phyloP scores from a whole-genome alignment of 2,329 filamentous ascomycete genomes.

The Paramyrothecium roridum region DNA sequence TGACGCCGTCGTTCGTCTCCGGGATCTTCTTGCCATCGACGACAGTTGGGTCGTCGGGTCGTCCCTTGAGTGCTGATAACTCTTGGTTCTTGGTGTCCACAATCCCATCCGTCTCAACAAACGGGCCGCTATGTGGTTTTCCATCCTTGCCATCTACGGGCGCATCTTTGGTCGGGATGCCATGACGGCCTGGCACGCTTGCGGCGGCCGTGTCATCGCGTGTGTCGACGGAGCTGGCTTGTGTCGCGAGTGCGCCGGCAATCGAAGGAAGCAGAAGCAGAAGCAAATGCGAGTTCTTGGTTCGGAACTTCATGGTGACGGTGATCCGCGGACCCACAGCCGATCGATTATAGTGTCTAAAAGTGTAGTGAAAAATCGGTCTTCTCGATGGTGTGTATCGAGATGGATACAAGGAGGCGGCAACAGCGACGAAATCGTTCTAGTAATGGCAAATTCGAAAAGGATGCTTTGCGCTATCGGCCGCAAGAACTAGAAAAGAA shows the following conservation, averaged over 20 bases:
- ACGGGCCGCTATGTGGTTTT: constrained; percentile 86
- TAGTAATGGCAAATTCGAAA: neutral
- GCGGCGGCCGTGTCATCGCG: constrained; percentile 14
- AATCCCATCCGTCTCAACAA: constrained; percentile 54
- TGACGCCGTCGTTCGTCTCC: constrained; percentile 73
- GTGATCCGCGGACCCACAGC: neutral
- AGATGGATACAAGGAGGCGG: neutral
- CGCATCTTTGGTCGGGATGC: constrained; percentile 64
- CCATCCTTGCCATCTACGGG: constrained; percentile 92
- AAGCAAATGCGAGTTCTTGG: constrained; percentile 50
- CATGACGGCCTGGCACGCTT: constrained; percentile 28
- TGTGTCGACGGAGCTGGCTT: constrained; percentile 17
- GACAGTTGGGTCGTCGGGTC: constrained; percentile 48
- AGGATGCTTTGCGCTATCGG: neutral
- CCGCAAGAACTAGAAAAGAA: neutral
- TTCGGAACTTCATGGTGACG: constrained; percentile 57
- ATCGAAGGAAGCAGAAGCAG: constrained; percentile 59
- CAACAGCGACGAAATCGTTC: neutral
- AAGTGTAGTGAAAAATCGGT: neutral
- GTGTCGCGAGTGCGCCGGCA: constrained; percentile 38
- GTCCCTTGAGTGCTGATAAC: constrained; percentile 44
- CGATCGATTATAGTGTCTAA: neutral
- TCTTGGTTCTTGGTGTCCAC: constrained; percentile 31
- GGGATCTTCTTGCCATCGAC: constrained; percentile 61
- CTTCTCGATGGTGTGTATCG: neutral